phyloP scores from a whole-genome alignment of 768 basidiomycete species.

The Pleurotus tuoliensis region DNA sequence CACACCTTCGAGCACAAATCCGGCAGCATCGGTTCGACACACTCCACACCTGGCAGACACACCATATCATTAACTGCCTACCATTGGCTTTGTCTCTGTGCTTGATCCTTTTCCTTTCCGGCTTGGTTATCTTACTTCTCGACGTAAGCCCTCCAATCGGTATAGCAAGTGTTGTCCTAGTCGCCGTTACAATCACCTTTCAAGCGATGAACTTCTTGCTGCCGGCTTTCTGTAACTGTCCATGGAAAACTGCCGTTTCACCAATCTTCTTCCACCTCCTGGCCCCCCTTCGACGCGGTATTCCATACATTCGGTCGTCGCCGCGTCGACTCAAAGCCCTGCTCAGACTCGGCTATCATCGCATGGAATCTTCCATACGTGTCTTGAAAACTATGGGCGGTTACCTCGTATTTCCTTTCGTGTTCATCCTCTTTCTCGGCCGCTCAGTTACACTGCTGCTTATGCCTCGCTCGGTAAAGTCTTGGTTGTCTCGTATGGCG shows the following conservation, averaged over 20 bases:
- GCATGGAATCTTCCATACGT: too few relatives aligned
- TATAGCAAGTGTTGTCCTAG: constrained; percentile 10
- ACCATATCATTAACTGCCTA: constrained; percentile 14
- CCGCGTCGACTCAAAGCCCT: neutral
- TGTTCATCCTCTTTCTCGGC: too few relatives aligned
- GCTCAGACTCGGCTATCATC: too few relatives aligned
- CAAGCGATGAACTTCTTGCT: constrained; percentile 15
- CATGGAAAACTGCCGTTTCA: constrained; percentile 18
- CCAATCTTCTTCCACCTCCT: constrained; percentile 11
- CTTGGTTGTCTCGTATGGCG: too few relatives aligned
- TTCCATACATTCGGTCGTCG: neutral
- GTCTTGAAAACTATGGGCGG: too few relatives aligned
- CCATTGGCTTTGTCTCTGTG: constrained; percentile 16
- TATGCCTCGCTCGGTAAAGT: too few relatives aligned
- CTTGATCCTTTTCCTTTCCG: constrained; percentile 16
- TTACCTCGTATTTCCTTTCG: too few relatives aligned
- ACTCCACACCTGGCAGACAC: constrained; percentile 14
- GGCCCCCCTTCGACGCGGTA: constrained; percentile 4
- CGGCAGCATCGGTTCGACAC: constrained; percentile 15
- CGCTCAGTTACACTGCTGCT: too few relatives aligned
- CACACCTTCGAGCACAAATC: constrained; percentile 9
- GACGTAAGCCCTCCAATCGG: constrained; percentile 12
- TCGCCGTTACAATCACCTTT: constrained; percentile 12
- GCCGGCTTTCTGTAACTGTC: constrained; percentile 17
- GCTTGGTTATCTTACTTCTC: constrained; percentile 16